Evolutionary conservation across 192 early-diverging fungal species (phyloP), one percentile per base, ranked within the genome.

Genomic region (Coemansia aciculifera): DNA sequence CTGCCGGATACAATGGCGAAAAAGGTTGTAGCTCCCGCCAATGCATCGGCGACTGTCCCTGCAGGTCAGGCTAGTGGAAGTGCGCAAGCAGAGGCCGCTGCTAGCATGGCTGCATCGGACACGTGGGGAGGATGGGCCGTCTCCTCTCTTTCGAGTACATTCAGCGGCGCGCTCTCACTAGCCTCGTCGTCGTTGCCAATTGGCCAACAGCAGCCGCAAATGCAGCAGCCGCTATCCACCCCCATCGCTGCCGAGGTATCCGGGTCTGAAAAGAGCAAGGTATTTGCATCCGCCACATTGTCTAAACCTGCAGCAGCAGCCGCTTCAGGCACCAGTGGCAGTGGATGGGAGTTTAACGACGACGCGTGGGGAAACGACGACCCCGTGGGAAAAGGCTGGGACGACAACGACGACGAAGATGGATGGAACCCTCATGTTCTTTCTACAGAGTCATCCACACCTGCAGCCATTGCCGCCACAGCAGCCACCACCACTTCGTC

Each of bases 101-200:
- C 76, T n/a, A 81, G 73, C 37, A 70, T 87, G 23, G 84, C 77
- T 4, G 81, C 77, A 15, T 79, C 87, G 61, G 67, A 75, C 24
- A 89, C 90, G 29, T 94, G 94, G 91, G 88, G 90, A 46, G 91
- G 90, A 6, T 95, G 95, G 95, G 95, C 95, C 0, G 89, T 94
- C 4, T 92, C 92, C 4, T 93, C 91, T 11, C 75, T 93, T 48
- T 86, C 89, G 17, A 90, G 68, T 38, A 82, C 75, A 23, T 64
- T 82, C 24, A 72, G 65, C 13, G 75, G 75, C 8, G 80, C 75
- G 5, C 24, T 82, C 11, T 82, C 80, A 19, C 62, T 81, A 7
- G 80, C 80, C 2, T 38, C 64, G 13, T 68, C 71, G 12, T 71
- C 80, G n/a, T 37, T 66, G 65, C 67, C 70, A 10, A 63, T 61